Percentiles rank a stretch among this genome's conserved stretches.
Evolutionary conservation across 768 basidiomycete species (phyloP).

Genomic region (Kwoniella sp.): DNA sequence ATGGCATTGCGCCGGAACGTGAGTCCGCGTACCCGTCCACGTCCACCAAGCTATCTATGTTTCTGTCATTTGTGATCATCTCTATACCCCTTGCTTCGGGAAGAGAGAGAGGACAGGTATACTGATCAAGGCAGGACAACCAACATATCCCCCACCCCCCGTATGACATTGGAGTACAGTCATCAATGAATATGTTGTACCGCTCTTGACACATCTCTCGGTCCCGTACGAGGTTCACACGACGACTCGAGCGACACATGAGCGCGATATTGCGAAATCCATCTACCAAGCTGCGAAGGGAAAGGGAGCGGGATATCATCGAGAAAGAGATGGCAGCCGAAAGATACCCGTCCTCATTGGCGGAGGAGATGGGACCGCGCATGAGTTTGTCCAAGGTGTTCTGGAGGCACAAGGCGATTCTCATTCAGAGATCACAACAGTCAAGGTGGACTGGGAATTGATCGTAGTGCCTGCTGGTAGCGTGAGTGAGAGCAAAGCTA

Average conservation of each 20-base stretch:
- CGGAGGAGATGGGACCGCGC: slow-evolving; percentile 90
- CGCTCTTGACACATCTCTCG: slow-evolving; percentile 62
- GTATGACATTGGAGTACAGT: slow-evolving; percentile 55
- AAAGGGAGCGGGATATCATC: background rate
- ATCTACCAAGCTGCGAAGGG: slow-evolving; percentile 6
- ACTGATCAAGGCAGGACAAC: too few species aligned
- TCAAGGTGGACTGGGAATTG: slow-evolving; percentile 36
- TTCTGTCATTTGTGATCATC: too few species aligned
- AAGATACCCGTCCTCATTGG: slow-evolving; percentile 37
- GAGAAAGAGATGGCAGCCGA: background rate
- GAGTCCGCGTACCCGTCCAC: slow-evolving; percentile 15
- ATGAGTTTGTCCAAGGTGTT: slow-evolving; percentile 78
- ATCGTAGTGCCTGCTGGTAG: slow-evolving; percentile 45
- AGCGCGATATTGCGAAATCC: slow-evolving; percentile 35
- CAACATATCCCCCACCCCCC: background rate
- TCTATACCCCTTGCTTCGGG: too few species aligned
- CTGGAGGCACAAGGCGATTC: slow-evolving; percentile 26
- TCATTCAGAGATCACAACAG: too few species aligned
- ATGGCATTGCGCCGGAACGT: slow-evolving; percentile 62
- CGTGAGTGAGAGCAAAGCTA: too few species aligned
- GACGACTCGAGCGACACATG: slow-evolving; percentile 59
- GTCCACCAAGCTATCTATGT: too few species aligned
- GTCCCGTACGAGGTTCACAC: slow-evolving; percentile 59
- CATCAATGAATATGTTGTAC: slow-evolving; percentile 67
- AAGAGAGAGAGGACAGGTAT: too few species aligned